Evolutionary conservation across 176 grass and related monocot species (phyloP), one percentile per base, ranked within the genome.

Genomic region (Dactylis glomerata): DNA sequence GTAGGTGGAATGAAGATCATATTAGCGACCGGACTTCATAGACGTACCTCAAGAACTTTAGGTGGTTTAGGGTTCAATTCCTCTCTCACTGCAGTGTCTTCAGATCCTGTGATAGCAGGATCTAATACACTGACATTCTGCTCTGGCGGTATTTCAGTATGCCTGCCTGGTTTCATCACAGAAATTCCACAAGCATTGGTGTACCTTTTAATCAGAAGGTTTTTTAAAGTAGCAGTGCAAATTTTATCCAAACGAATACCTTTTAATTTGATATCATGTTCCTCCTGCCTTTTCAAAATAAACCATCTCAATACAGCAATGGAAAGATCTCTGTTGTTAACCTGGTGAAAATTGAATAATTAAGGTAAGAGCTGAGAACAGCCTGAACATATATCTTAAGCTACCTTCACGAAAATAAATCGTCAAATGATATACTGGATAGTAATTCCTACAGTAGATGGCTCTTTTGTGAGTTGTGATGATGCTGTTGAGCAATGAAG

Each of bases 271-370:
- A 10, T 5, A 32, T 71, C 81, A 91, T 87, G 64, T 8, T 88
- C 85, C 77, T 91, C 89, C 17, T 36, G 45, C 38, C 71, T 80
- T 77, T 65, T 88, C 19, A 20, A 76, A 80, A 88, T 64, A 88
- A 85, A 91, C 22, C 82, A 81, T 69, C 82, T 88, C 34, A 91
- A 44, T 24, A 91, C 89, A 73, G 89, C 75, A 73, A 91, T 58
- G 1, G 89, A 91, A 66, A 88, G 58, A 49, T 88, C 89, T 66
- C 82, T 84, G 82, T 91, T 91, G 76, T 91, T 80, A 85, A 91
- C 82, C 89, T 91, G 78, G 70, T 10, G 33, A n/a, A 30, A 79
- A n/a, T 12, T 19, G 32, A 56, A 56, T 50, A 80, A 30, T 17
- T 67, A 84, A 73, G 44, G 23, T 40, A 2, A 56, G 11, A 66